Evolutionary conservation across 441 rosid species (phyloP), one percentile per base, ranked within the genome.

Genomic region (Brassica balearica): DNA sequence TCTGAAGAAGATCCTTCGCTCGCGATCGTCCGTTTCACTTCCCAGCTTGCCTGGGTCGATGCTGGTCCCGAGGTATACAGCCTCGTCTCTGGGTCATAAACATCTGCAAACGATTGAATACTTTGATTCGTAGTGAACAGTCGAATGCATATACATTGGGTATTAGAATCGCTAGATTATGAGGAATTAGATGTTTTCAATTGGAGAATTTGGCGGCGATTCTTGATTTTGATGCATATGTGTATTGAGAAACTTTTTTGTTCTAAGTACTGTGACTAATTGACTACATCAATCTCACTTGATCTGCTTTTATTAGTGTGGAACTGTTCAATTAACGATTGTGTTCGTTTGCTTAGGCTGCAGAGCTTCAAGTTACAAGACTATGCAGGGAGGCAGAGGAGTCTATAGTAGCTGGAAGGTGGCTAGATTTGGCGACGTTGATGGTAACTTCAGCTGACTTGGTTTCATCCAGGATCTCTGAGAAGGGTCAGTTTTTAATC

Each of bases 1-100:
- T 90, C 99, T 60, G 98, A 96, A 78, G 99, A 96, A 56, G 97
- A 96, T 74, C 95, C 98, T 4, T 88, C 86, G 1, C 97, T 96
- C 84, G 81, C 98, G 48, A 92, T 96, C 68, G 99, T 94, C 67
- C 97, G 90, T 61, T 94, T 90, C 89, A 89, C 98, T 64, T 89
- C 98, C 60, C 96, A 94, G 75, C 95, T 94, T 51, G 84, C 99
- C 56, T 94, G 98, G 97, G 95, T 92, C n/a, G 98, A 96, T 78
- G 98, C 99, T n/a, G 98, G 98, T 77, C 92, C 96, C 11, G 99
- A 93, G 95, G 99, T 93, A 53, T 14, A 43, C 25, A 29, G 15
- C 25, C 68, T 64, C 23, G 5, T 60, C 63, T 61, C 15, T 2
- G 7, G 51, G 55, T 69, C 55, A 38, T 1, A 17, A 65, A 15